Base-by-base conservation (phyloP, 768 basidiomycete genomes). In the Russula abietina region DNA sequence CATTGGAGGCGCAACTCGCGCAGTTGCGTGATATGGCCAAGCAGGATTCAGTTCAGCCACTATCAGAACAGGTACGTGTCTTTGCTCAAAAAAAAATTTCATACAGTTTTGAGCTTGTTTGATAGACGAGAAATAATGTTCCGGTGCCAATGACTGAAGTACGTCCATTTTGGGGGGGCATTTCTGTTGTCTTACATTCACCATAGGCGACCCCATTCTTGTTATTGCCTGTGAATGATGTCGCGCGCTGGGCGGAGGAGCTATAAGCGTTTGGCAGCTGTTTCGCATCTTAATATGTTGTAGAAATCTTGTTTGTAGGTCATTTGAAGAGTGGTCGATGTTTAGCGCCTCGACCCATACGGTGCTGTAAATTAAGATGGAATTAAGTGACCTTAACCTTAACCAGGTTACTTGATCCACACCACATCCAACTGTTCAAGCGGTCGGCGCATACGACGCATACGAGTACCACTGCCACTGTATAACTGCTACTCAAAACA, bases 211-310 rank as follows among this genome's bases (percentile, higher is more conserved):
- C 61, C 38, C 39, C 57, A 48, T 38, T 60, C 51, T 17, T 61
- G 24, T 39, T 61, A 12, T 32, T 76, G 12, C 71, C 73, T 1
- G 69, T 72, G 39, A 72, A 75, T 24, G 83, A 84, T 55, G 78
- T 84, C 26, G 67, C 83, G 39, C 76, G 76, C 32, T 87, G 86
- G 85, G 81, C 83, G 17, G 85, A 87, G 69, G 79, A 80, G 69
- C 64, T 75, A 41, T 67, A 30, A 59, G 43, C 36, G 12, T 8
- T 19, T 12, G 30, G 41, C 5, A 4, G 48, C 1, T 7, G 7
- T 32, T 17, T 59, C 26, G 39, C 39, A 9, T 16, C 17, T 41
- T 41, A 11, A 11, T 19, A 17, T 45, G 43, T 17, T 17, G 28
- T 59, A 59, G 14, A 36, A 5, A 30, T 46, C 36, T 46, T 36